These are phyloP conservation scores for Aspergillus oerlinghausenensis DNA, from an alignment of 2,329 filamentous ascomycete species.

Conservation along the genomic window DNA sequence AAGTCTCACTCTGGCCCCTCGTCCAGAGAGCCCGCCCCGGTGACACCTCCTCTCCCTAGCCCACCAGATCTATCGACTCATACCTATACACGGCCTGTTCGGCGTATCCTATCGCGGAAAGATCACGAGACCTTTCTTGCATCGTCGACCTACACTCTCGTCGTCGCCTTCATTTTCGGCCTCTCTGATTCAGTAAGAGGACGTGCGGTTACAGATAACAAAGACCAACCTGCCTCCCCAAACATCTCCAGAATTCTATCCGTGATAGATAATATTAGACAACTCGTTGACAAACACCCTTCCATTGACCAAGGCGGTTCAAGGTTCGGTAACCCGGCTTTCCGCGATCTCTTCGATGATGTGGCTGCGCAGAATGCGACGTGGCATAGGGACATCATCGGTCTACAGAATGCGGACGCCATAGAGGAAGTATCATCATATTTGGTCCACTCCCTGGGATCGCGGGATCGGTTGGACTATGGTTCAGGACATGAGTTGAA, in stretches of 20 bases:
- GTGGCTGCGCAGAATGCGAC: constrained; percentile 34
- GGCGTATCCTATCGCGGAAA: constrained; percentile 73
- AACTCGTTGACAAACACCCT: constrained; percentile 64
- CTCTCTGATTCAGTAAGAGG: constrained; percentile 74
- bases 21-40: constrained; percentile 57
- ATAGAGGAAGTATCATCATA: constrained; percentile 73
- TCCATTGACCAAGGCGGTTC: constrained; percentile 83
- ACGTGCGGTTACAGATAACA: constrained; percentile 24
- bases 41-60: constrained; percentile 68
- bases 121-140: constrained; percentile 79
- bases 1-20: constrained; percentile 23
- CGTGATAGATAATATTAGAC: constrained; percentile 66
- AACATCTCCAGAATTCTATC: constrained; percentile 60
- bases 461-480: constrained; percentile 84
- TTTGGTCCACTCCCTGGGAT: constrained; percentile 78
- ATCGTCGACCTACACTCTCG: constrained; percentile 69
- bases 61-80: constrained; percentile 59
- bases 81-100: constrained; percentile 62
- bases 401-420: constrained; percentile 43
- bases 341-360: constrained; percentile 69
- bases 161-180: constrained; percentile 80
- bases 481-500: constrained; percentile 97
- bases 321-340: constrained; percentile 90
- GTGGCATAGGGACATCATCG: constrained; percentile 41
- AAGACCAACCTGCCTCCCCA: constrained; percentile 45